Base-by-base conservation (phyloP, 768 basidiomycete species). In the Phylloporus sp. region DNA sequence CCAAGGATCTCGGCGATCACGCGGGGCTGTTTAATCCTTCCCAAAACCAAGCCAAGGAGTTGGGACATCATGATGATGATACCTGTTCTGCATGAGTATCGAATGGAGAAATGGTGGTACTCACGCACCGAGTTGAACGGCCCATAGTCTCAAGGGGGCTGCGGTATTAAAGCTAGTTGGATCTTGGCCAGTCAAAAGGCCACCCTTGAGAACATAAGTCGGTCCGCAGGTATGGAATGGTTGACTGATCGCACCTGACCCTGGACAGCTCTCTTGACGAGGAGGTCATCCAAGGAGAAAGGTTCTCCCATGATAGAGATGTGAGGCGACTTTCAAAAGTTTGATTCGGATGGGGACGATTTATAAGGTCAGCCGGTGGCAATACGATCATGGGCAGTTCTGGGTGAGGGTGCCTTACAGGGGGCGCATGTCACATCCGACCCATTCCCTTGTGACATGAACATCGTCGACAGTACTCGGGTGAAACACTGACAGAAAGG, bases 1-100 rank as follows among this genome's bases (percentile, higher is more conserved):
- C 84, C 90, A 45, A 97, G 79, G 49, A 96, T 86, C 64, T 97
- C 94, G 33, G 92, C 82, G 42, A 96, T 91, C 49, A 97, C 94
- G n/a, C 84, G 75, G 2, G 95, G 95, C 59, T 97, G 94, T 27
- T 80, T 81, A 28, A 95, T 80, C 45, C 75, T 81, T 8, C 71
- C 64, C 18, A 96, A 72, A 41, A 78, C 47, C 17, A 87, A 65
- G 1, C 80, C 74, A 9, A 97, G 79, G 6, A 86, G 48, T 59
- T 93, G 88, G 29, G 82, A 81, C 75, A 92, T 81, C 46, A 96
- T 75, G 69, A 98, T 92, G 54, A 97, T 79, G 39, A 85, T 34
- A 4, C 65, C 85, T 81, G 65, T 33, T 26, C 14, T 38, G 24
- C 33, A 36, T 58, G 21, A 55, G 49, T 9, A 6, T 15, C 28